Base-by-base conservation (phyloP, 2,329 filamentous ascomycete species). In the Colletotrichum eleusines region DNA sequence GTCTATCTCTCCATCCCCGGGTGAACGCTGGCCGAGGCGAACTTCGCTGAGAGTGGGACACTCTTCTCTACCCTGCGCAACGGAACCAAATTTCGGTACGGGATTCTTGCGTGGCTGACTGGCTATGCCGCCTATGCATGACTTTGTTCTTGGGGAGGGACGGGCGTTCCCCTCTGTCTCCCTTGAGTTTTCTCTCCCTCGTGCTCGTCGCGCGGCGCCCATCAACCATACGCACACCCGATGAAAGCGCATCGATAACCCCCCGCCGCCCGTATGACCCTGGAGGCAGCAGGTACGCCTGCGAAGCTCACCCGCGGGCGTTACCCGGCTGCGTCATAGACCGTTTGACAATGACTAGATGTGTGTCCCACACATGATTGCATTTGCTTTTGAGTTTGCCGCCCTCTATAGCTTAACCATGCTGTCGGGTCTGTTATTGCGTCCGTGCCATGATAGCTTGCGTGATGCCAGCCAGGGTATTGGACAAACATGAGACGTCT, bases 361-460 rank as follows among this genome's bases (percentile, higher is more conserved):
- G 26, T 14, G 33, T 31, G 50, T 33, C 12, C 26, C 35, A 3
- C 23, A 23, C 59, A 58, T 33, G 44, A 23, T 42, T 31, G 14
- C 58, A 68, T 46, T 9, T 46, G 44, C 9, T 28, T 48, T 68
- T 63, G 1, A 42, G 58, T 59, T 68, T 46, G 58, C 23, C 16
- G 23, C 23, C 16, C 28, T 44, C 2, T 8, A 2, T 4, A 59
- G 51, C 1, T 48, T 58, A 63, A 71, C 46, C 68, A 46, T 0
- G 0, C 46, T 3, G 3, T 1, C 38, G 68, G 64, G 58, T 63
- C 51, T 44, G 6, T 16, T 2, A 2, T 1, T 35, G 3, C 5
- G 42, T 26, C 35, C 5, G 38, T 69, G 48, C 38, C 18, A 5
- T 31, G 46, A 23, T n/a, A n/a, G n/a, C n/a, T n/a, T n/a, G n/a